These are phyloP conservation scores for Ascobolus immersus DNA, from an alignment of 495 filamentous ascomycete genomes.

Conservation along the genomic window DNA sequence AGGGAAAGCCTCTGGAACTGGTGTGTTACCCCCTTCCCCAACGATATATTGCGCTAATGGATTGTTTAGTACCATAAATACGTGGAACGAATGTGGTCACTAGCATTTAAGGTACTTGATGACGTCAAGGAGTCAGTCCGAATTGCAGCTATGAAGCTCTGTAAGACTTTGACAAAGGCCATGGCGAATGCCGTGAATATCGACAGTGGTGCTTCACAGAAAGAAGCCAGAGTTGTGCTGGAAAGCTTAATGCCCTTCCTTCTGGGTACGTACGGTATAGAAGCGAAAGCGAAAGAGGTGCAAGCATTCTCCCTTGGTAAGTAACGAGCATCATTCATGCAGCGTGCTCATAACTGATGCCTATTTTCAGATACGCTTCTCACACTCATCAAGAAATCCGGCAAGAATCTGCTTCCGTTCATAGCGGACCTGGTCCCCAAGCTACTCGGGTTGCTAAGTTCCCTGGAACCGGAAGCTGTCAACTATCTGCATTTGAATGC, in stretches of 20 bases:
- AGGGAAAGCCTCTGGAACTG: slow-evolving; percentile 9
- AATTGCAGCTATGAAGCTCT: slow-evolving; percentile 50
- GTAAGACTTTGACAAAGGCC: slow-evolving; percentile 53
- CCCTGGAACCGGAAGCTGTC: slow-evolving; percentile 58
- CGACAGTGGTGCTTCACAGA: slow-evolving; percentile 49
- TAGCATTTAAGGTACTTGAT: slow-evolving; percentile 64
- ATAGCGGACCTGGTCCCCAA: slow-evolving; percentile 58
- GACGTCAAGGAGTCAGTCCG: slow-evolving; percentile 87
- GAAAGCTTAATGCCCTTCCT: slow-evolving; percentile 69
- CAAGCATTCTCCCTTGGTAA: slow-evolving; percentile 25
- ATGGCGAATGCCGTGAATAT: slow-evolving; percentile 67
- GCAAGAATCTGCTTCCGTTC: slow-evolving; percentile 46
- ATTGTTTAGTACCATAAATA: slow-evolving; percentile 61
- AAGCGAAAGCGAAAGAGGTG: slow-evolving; percentile 66
- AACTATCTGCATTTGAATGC: slow-evolving; percentile 85
- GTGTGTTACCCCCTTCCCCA: slow-evolving; percentile 22
- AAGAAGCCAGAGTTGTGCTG: slow-evolving; percentile 51
- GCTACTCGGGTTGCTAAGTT: slow-evolving; percentile 54
- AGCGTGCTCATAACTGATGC: slow-evolving; percentile 2
- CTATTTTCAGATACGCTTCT: slow-evolving; percentile 34
- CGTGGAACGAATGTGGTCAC: slow-evolving; percentile 56
- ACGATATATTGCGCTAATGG: slow-evolving; percentile 38
- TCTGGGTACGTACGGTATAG: slow-evolving; percentile 64
- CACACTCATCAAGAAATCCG: slow-evolving; percentile 67
- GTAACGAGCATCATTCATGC: background rate